Conservation (phyloP, 2,329 filamentous ascomycete genomes). For the Trichoderma guizhouense region DNA sequence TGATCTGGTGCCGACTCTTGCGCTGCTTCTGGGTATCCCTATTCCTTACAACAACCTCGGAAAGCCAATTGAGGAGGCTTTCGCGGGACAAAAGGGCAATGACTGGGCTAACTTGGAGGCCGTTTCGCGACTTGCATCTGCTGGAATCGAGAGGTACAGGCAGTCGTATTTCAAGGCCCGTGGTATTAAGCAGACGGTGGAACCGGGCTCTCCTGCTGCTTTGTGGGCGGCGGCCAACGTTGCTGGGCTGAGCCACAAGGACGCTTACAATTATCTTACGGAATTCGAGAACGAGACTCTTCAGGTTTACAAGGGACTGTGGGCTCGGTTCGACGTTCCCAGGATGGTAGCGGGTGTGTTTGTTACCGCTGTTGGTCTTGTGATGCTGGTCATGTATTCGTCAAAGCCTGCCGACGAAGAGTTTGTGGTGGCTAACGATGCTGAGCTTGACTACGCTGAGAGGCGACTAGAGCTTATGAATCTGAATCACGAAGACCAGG, state of each 20-base stretch:
- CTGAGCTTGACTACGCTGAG: conserved; percentile 58
- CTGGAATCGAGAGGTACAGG: conserved; percentile 88
- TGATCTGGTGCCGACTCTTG: conserved; percentile 88
- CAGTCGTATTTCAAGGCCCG: conserved; percentile 73
- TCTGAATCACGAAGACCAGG: conserved; percentile 35
- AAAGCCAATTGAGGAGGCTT: conserved; percentile 89
- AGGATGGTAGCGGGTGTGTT: conserved; percentile 79
- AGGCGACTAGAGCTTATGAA: conserved; percentile 51
- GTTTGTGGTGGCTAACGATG: conserved; percentile 51
- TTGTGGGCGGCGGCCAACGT: conserved; percentile 50
- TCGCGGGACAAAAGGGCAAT: conserved; percentile 65
- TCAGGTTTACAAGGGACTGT: conserved; percentile 74
- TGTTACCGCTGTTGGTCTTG: conserved; percentile 65
- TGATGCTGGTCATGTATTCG: conserved; percentile 71
- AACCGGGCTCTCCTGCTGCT: conserved; percentile 35
- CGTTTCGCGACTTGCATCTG: conserved; percentile 73
- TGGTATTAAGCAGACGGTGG: conserved; percentile 60
- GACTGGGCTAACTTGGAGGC: conserved; percentile 74
- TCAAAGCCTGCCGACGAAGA: conserved; percentile 55
- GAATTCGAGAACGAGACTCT: conserved; percentile 78
- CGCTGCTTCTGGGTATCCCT: conserved; percentile 82
- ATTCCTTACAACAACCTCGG: conserved; percentile 97
- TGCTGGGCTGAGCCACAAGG: conserved; percentile 37
- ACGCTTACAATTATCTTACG: conserved; percentile 57
- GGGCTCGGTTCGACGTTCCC: conserved; percentile 86